Base-by-base conservation (phyloP, 2,329 filamentous ascomycete genomes). In the Trichophyton simii region DNA sequence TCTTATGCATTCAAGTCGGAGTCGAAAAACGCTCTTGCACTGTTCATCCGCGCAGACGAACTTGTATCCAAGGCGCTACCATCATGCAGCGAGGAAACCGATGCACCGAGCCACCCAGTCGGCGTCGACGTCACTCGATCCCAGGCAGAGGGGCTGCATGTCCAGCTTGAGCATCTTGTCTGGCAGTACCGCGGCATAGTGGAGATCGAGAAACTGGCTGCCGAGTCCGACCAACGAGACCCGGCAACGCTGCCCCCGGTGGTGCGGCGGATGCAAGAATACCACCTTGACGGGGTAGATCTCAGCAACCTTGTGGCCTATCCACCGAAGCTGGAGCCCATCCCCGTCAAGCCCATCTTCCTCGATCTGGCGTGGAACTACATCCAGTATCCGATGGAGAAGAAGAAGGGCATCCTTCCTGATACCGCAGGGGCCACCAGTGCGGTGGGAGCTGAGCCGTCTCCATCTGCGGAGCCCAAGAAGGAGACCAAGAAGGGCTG, bases 331-430 rank as follows among this genome's bases (percentile, higher is more conserved):
- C 77, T 96, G 66, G 84, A 89, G 64, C 82, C 87, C 1, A 84
- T 97, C 44, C 91, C 94, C 0, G 87, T 96, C 59, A 99, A 99
- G 78, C 94, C 94, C 31, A 80, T 97, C 38, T 97, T 97, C 79
- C 83, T 97, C 63, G 94, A 99, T 71, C 87, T 96, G 6, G 94
- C 94, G 8, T 99, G 90, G 88, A 97, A 97, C 72, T 97, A 96
- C 72, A 91, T 99, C 64, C 85, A 90, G 57, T 99, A 99, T 71
- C 91, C 91, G 0, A 85, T 85, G 38, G 84, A 84, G 63, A 66
- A 65, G 62, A 66, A 57, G 61, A 66, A 54, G 60, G 62, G 61
- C 52, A 58, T 64, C 6, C 65, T 67, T 25, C 65, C 66, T 36
- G 34, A 38, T 13, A 63, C 68, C 34, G 64, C 67, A 3, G 66